Conservation (phyloP, 192 early-diverging fungal species). For the Backusella tarrabulga region DNA sequence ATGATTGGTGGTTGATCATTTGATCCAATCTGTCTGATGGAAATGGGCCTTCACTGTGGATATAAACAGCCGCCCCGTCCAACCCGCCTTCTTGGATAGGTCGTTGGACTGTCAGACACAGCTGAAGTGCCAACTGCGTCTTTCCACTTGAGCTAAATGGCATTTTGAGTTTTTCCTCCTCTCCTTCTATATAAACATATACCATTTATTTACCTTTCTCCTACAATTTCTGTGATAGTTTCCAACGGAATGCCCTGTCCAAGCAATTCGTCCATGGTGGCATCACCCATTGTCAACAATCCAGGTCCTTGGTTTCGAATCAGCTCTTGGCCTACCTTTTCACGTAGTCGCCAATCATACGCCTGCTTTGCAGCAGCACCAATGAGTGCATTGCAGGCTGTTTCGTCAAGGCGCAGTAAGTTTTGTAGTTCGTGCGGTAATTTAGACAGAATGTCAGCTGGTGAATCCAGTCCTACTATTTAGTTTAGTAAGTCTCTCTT, state of each 20-base stretch:
- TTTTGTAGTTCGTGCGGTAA: conserved; percentile 1
- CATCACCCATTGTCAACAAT: conserved; percentile 46
- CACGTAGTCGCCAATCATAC: conserved; percentile 11
- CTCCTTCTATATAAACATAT: not conserved
- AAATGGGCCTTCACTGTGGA: conserved; percentile 73
- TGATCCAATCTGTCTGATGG: conserved; percentile 57
- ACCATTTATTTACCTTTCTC: conserved; percentile 51
- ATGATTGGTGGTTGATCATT: conserved; percentile 34
- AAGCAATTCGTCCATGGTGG: conserved; percentile 51
- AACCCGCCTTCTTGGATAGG: conserved; percentile 63
- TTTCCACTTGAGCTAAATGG: conserved; percentile 73
- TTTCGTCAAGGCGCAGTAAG: not conserved
- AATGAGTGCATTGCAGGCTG: not conserved
- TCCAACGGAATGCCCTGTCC: conserved; percentile 58
- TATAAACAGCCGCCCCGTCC: conserved; percentile 52
- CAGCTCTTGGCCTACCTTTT: not conserved
- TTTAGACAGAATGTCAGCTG: conserved; percentile 10
- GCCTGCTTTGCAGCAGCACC: not conserved
- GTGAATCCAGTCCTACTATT: conserved; percentile 19
- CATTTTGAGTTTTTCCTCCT: too few species aligned
- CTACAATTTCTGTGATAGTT: conserved; percentile 71
- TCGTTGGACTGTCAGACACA: conserved; percentile 69
- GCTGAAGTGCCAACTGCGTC: conserved; percentile 83
- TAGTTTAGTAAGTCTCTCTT: not conserved
- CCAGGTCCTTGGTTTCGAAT: not conserved